Base-by-base conservation (phyloP, 2,329 filamentous ascomycete genomes). In the Exophiala lecanii-corni region DNA sequence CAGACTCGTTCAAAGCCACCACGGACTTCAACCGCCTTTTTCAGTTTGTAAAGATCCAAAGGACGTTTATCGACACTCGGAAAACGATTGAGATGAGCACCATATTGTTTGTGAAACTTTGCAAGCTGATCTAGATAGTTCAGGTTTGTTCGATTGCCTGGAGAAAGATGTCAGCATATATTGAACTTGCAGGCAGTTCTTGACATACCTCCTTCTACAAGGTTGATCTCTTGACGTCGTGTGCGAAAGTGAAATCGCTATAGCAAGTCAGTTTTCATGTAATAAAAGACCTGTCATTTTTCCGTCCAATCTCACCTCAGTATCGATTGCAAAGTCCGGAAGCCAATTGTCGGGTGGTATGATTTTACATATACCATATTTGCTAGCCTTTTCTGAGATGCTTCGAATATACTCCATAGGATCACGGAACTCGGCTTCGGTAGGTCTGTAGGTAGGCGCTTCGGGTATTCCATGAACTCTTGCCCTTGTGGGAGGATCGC, bases 51-150 rank as follows among this genome's bases (percentile, higher is more conserved):
- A 12, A 98, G 73, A 60, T 98, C 92, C 38, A 98, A 76, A 0
- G 92, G 92, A 45, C 94, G 89, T 69, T 98, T 98, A 68, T 98
- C 92, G 47, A 98, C 92, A 60, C 89, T 96, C 0, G 92, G 92
- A 53, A 96, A 84, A 36, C 92, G 85, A 58, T 92, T 95, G 42
- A 97, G 77, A 57, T 92, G 95, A 52, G 84, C 94, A 41, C 92
- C 92, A 63, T 94, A 86, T 62, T 97, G 91, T 59, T 92, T 95
- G 73, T 98, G 92, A 63, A 92, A 98, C 67, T 95, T 97, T 57
- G 84, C 80, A 18, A 98, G 78, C 56, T 94, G 89, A 64, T 98
- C 92, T 52, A 97, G 79, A 63, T 98, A 98, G 55, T 89, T 94
- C 49, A 96, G 76, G 64, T 97, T 97, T 54, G 91, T 89, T 62